phyloP scores from a whole-genome alignment of 75 land plant genomes.

The Sequoia sempervirens region DNA sequence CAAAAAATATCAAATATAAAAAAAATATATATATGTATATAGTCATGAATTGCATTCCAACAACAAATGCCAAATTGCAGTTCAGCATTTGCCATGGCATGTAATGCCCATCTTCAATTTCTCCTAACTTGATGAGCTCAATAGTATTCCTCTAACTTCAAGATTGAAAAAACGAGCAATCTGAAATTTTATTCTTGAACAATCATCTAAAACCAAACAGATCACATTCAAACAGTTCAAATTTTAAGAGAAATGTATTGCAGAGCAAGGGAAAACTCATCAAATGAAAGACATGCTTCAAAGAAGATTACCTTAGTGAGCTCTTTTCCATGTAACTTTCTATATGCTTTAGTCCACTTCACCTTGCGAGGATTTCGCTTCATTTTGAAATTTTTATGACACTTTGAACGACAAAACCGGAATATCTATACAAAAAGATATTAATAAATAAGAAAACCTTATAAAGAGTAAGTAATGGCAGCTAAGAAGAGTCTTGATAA shows the following conservation, averaged over 20 bases:
- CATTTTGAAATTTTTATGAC: constrained; percentile 99
- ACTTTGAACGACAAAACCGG: constrained; percentile 93
- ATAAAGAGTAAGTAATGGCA: not conserved
- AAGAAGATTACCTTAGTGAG: constrained; percentile 70
- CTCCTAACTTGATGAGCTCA: not conserved
- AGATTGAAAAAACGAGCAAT: not conserved
- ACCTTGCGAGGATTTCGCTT: constrained; percentile 98
- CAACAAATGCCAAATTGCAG: not conserved
- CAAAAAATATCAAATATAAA: constrained; percentile 5
- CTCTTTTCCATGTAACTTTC: constrained; percentile 88
- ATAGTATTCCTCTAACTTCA: not conserved
- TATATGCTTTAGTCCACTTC: constrained; percentile 97
- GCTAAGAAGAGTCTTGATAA: not conserved
- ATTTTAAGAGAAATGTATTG: not conserved
- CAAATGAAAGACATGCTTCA: not conserved
- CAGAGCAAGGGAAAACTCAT: not conserved
- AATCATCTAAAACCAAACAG: not conserved
- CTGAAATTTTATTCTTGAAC: not conserved
- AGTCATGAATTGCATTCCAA: not conserved
- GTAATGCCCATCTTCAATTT: not conserved
- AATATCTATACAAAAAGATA: constrained; percentile 53
- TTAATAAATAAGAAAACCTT: not conserved
- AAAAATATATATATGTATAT: not conserved
- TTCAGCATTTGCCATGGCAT: not conserved
- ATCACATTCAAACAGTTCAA: not conserved